Conservation (phyloP, 495 filamentous ascomycete genomes). For the Podospora conica region DNA sequence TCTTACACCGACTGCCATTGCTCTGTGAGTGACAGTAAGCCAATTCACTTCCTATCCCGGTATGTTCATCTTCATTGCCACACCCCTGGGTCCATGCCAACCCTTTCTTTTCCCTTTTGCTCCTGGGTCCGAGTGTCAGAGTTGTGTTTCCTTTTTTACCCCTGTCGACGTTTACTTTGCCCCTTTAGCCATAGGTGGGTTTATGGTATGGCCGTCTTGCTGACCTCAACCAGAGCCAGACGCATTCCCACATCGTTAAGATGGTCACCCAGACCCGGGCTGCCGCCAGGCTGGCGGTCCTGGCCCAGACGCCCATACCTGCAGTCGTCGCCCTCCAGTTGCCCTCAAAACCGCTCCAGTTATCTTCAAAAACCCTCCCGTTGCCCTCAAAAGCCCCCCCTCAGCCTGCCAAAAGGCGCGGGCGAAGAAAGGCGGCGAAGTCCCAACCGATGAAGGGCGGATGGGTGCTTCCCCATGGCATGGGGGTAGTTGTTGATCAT, state of each 20-base stretch:
- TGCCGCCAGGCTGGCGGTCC: background rate
- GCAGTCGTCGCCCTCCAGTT: background rate
- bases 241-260: background rate
- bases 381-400: background rate
- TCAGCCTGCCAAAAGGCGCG: slow-evolving; percentile 5
- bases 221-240: background rate
- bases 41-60: background rate
- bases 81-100: background rate
- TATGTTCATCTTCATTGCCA: too few relatives aligned
- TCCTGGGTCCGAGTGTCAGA: background rate
- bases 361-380: background rate
- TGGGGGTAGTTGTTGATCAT: slow-evolving; percentile 22
- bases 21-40: background rate
- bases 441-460: slow-evolving; percentile 23
- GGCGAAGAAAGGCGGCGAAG: slow-evolving; percentile 4
- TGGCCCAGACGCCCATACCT: background rate
- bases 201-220: background rate
- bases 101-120: background rate
- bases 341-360: background rate
- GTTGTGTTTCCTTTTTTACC: too few relatives aligned
- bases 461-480: slow-evolving; percentile 37
- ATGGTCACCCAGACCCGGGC: background rate
- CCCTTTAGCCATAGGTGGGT: background rate
- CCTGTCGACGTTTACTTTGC: background rate
- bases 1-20: background rate